Evolutionary conservation across 106 monocot species (phyloP).

Genomic region (Phalaenopsis aphrodite): DNA sequence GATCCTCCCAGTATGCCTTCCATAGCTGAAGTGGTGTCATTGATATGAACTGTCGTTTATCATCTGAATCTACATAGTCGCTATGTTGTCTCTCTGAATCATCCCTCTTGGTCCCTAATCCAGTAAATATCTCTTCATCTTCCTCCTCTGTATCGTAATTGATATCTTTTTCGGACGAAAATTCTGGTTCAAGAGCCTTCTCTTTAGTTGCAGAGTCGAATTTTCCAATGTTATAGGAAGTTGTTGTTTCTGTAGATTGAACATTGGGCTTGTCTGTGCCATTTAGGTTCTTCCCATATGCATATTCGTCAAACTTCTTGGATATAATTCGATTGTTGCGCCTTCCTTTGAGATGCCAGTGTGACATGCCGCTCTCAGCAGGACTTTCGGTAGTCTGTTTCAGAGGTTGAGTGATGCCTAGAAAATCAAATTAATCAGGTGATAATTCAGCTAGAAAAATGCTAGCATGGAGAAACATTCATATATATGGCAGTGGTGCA

Average conservation of each 20-base stretch:
- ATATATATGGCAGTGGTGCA: too few relatives aligned
- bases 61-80: conserved; percentile 30
- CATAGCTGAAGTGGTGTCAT: conserved; percentile 11
- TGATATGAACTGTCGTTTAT: conserved; percentile 27
- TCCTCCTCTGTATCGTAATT: not conserved
- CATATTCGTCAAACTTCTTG: conserved; percentile 21
- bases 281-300: not conserved
- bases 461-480: too few relatives aligned
- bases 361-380: conserved; percentile 38
- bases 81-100: conserved; percentile 15
- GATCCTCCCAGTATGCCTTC: conserved; percentile 27
- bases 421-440: not conserved
- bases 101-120: conserved; percentile 11
- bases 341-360: conserved; percentile 81
- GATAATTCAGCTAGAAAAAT: not conserved
- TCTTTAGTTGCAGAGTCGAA: not conserved
- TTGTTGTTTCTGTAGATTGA: not conserved
- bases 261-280: not conserved
- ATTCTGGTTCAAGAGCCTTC: not conserved
- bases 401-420: not conserved
- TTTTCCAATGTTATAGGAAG: too few relatives aligned
- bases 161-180: not conserved
- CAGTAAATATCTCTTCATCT: not conserved
- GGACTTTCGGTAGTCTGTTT: not conserved
- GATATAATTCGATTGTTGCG: conserved; percentile 51